A percentile compares a stretch with the other conserved stretches of the same genome.
Evolutionary conservation across 2,329 filamentous ascomycete genomes (phyloP).

Genomic region (Penicillium sp.): DNA sequence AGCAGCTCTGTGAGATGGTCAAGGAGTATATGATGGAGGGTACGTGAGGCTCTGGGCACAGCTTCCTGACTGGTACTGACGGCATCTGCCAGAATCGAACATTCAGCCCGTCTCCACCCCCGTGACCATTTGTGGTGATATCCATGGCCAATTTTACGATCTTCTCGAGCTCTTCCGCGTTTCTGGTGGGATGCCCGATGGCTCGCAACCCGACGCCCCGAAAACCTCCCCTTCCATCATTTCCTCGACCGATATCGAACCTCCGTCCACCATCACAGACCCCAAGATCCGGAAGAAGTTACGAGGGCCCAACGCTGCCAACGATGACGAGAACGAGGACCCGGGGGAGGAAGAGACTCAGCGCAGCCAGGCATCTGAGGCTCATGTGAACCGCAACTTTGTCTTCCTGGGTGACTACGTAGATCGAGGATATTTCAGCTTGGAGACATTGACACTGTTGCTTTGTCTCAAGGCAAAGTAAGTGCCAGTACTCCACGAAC

Average conservation of each 20-base stretch:
- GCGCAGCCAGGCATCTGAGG: conserved; percentile 28
- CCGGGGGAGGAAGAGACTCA: conserved; percentile 22
- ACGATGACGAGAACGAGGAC: conserved; percentile 29
- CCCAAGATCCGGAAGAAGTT: conserved; percentile 85
- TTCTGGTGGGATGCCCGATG: conserved; percentile 92
- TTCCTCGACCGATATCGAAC: conserved; percentile 87
- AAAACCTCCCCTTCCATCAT: conserved; percentile 71
- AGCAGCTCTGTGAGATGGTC: conserved; percentile 96
- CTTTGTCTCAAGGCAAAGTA: conserved; percentile 72
- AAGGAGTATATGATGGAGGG: conserved; percentile 99
- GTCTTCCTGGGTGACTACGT: conserved; percentile 73
- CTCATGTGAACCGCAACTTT: conserved; percentile 63
- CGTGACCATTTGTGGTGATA: conserved; percentile 96
- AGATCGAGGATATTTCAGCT: conserved; percentile 70
- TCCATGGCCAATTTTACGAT: conserved; percentile 98
- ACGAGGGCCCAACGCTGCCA: conserved; percentile 46
- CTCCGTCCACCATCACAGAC: conserved; percentile 82
- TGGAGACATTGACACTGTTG: conserved; percentile 70
- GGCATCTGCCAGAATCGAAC: conserved; percentile 71
- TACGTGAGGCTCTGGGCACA: conserved; percentile 39
- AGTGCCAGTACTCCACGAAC: neutral
- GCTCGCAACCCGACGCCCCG: conserved; percentile 67
- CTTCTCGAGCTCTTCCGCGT: conserved; percentile 95
- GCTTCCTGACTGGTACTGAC: conserved; percentile 10
- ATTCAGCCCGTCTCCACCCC: conserved; percentile 97